phyloP scores from a whole-genome alignment of 2,329 filamentous ascomycete genomes.

The Chrysoporthe deuterocubensis region DNA sequence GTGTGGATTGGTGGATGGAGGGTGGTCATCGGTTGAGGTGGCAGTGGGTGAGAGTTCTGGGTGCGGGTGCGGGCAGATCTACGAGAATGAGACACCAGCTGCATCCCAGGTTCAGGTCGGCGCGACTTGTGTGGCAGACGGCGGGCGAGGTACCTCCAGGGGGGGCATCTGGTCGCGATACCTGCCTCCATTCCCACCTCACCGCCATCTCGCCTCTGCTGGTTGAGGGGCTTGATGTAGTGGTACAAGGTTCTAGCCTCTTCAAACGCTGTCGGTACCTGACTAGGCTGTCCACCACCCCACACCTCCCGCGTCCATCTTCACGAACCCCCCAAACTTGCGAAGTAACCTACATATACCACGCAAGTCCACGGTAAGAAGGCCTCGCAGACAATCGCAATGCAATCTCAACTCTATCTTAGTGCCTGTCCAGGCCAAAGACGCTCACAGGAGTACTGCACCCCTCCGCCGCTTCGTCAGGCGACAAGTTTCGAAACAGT shows the following conservation, averaged over 20 bases:
- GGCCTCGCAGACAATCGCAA: background rate
- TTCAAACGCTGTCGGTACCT: background rate
- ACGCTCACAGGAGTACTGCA: no score
- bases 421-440: background rate
- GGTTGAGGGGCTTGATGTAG: background rate
- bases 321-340: background rate
- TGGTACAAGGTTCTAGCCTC: background rate
- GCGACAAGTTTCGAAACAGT: no score
- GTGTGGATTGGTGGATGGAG: conserved; percentile 5
- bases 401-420: background rate
- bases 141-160: background rate
- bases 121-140: conserved; percentile 7
- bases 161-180: background rate
- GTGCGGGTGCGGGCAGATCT: conserved; percentile 5
- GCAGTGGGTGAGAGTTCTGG: conserved; percentile 6
- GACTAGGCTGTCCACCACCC: background rate
- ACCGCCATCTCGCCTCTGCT: background rate
- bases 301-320: conserved; percentile 3
- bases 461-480: no score
- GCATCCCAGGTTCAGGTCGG: conserved; percentile 5
- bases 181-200: background rate
- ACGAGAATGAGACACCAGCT: conserved; percentile 8
- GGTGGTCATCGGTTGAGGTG: conserved; percentile 5
- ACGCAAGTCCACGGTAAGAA: background rate
- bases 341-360: background rate